Conservation (phyloP, 2,329 filamentous ascomycete species). For the Verticillium klebahnii region DNA sequence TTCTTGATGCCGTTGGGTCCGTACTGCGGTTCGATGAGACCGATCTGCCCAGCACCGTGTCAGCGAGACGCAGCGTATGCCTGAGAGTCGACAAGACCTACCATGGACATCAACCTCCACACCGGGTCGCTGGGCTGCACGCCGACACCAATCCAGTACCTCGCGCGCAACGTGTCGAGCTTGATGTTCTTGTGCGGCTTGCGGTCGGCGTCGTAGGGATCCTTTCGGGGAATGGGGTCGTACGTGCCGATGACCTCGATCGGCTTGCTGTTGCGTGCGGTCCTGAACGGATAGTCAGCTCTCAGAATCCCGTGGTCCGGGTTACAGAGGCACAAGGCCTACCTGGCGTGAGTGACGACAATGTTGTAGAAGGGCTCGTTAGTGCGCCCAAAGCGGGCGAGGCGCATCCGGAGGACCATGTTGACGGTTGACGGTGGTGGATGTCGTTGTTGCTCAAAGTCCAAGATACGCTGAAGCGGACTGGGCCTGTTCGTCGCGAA, state of each 20-base stretch:
- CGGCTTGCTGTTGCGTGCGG: slow-evolving; percentile 80
- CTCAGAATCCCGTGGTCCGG: not conserved
- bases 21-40: slow-evolving; percentile 34
- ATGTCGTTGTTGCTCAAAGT: not conserved
- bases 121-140: slow-evolving; percentile 89
- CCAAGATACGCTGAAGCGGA: not conserved
- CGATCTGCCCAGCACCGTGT: slow-evolving; percentile 24
- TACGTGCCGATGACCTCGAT: slow-evolving; percentile 88
- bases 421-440: slow-evolving; percentile 24
- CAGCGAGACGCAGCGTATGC: not conserved
- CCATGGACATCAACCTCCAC: slow-evolving; percentile 83
- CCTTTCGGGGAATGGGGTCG: slow-evolving; percentile 60
- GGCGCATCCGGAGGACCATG: slow-evolving; percentile 92
- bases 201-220: slow-evolving; percentile 56
- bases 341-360: slow-evolving; percentile 89
- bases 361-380: slow-evolving; percentile 97
- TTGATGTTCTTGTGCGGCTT: slow-evolving; percentile 87
- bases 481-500: not conserved
- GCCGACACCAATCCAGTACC: slow-evolving; percentile 96
- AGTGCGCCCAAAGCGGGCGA: slow-evolving; percentile 86
- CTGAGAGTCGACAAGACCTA: slow-evolving; percentile 28
- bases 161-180: slow-evolving; percentile 73
- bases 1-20: slow-evolving; percentile 9
- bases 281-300: slow-evolving; percentile 42
- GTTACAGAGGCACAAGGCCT: slow-evolving; percentile 22